Evolutionary conservation across 2,329 filamentous ascomycete genomes (phyloP).

Genomic region (Fusarium sororula): DNA sequence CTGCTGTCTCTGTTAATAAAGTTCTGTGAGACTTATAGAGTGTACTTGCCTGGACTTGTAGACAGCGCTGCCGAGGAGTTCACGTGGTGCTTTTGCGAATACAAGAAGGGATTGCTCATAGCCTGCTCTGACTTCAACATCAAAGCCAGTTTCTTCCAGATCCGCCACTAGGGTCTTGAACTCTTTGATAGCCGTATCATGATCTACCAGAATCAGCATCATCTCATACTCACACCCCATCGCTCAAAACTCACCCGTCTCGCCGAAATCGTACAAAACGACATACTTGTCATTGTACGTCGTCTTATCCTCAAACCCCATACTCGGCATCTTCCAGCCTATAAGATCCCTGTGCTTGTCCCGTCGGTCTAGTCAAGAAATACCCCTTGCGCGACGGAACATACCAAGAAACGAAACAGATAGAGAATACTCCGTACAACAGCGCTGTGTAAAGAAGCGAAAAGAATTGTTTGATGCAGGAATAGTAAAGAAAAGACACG

Average conservation of each 20-base stretch:
- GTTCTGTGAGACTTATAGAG: rapidly evolving
- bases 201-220: slow-evolving; percentile 36
- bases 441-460: neutral
- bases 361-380: slow-evolving; percentile 8
- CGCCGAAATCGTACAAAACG: slow-evolving; percentile 50
- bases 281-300: slow-evolving; percentile 54
- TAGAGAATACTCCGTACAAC: neutral
- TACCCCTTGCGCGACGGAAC: slow-evolving; percentile 9
- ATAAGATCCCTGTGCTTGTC: neutral
- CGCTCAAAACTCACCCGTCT: slow-evolving; percentile 42
- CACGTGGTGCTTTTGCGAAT: slow-evolving; percentile 71
- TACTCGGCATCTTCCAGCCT: slow-evolving; percentile 13
- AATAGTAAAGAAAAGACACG: neutral
- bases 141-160: slow-evolving; percentile 70
- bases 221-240: rapidly evolving
- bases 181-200: slow-evolving; percentile 47
- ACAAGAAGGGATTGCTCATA: slow-evolving; percentile 73
- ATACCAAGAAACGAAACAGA: neutral
- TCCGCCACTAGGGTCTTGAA: slow-evolving; percentile 62
- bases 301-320: slow-evolving; percentile 11
- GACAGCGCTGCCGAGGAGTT: slow-evolving; percentile 70
- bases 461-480: neutral
- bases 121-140: slow-evolving; percentile 77
- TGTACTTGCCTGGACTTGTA: slow-evolving; percentile 69
- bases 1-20: slow-evolving; percentile 49